Evolutionary conservation across 2,329 filamentous ascomycete genomes (phyloP), one percentile per base, ranked within the genome.

Genomic region (Alternaria gaisen): DNA sequence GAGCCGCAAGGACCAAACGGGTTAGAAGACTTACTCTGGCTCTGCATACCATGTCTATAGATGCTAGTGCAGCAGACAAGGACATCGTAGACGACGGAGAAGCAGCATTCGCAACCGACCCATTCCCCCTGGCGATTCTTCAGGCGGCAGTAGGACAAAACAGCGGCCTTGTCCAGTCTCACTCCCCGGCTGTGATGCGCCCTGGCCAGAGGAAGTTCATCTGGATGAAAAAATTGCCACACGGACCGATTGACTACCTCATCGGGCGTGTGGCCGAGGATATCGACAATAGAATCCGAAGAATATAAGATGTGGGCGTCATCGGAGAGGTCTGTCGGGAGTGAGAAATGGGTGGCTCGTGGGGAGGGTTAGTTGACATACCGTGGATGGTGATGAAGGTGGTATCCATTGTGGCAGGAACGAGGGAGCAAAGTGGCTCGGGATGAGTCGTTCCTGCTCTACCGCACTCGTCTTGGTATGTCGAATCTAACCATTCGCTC

Each of bases 361-460:
- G 4, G 36, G 24, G 44, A 40, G 42, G 14, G 18, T 14, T 43
- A 52, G 60, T 52, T 11, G 57, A 64, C 88, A 82, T 81, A 91
- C 92, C 92, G 77, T 95, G 92, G 75, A 96, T 95, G 69, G 92
- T 93, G 82, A 96, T 95, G 81, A 96, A 96, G 32, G 92, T 95
- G 69, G 91, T 91, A 80, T 94, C 91, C 91, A 77, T 77, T 50
- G 60, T 67, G 65, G 59, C 61, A 48, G 56, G 44, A 51, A 41
- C 47, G 28, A 22, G 30, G 46, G 34, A 24, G 40, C 20, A 3
- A 42, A 38, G 4, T 30, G 40, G 20, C 48, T 22, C 18, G 28
- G 41, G 26, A 22, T 41, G 38, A 6, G 20, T 48, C 12, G 43
- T 58, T 53, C 38, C 53, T 56, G 57, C 63, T 71, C 67, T 60